A percentile compares a stretch with the other conserved stretches of the same genome.
These are phyloP conservation scores for Aspergillus sp. DNA, from an alignment of 2,329 filamentous ascomycete genomes.

Conservation along the genomic window DNA sequence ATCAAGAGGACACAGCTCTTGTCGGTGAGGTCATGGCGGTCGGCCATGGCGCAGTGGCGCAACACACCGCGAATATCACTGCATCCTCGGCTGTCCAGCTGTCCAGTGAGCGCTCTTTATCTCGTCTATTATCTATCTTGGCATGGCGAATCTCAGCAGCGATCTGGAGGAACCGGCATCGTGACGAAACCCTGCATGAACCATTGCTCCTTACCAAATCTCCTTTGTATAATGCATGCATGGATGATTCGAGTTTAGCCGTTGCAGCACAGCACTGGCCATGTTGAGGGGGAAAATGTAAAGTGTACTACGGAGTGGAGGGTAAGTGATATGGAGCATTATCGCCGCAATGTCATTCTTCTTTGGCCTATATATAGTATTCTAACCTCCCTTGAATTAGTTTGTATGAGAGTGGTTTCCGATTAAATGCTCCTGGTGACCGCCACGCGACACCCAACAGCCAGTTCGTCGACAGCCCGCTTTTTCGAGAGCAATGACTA, in stretches of 20 bases:
- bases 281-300: no score
- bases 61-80: slow-evolving; percentile 2
- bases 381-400: no score
- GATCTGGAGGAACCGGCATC: not conserved
- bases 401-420: no score
- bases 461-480: no score
- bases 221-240: not conserved
- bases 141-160: not conserved
- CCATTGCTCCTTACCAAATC: not conserved
- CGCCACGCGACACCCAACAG: no score
- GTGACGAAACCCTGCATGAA: not conserved
- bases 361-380: no score
- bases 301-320: no score
- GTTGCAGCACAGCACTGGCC: not conserved
- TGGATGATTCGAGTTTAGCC: not conserved
- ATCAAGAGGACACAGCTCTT: not conserved
- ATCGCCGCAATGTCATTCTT: no score
- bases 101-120: not conserved
- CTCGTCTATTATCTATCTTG: not conserved
- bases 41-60: slow-evolving; percentile 3
- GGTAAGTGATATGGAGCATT: no score
- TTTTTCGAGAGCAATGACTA: no score
- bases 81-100: not conserved
- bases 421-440: no score
- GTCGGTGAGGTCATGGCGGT: slow-evolving; percentile 13